Evolutionary conservation across 2,329 filamentous ascomycete genomes (phyloP), one percentile per base, ranked within the genome.

Genomic region (Microascus cirrosus): DNA sequence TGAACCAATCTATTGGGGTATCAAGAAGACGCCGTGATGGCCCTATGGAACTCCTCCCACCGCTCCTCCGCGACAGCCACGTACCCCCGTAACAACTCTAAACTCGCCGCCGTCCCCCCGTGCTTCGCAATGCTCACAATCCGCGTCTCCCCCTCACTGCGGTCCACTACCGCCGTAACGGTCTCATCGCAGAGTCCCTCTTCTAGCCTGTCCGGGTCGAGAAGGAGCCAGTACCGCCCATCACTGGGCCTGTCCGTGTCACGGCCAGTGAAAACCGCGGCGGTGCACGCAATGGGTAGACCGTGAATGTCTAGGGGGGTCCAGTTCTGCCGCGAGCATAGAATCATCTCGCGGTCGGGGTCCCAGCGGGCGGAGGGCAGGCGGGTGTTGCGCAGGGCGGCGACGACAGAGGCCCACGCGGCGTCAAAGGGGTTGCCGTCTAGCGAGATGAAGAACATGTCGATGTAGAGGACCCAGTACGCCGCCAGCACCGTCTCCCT

Each of bases 391-490:
- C 77, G 78, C 60, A 99, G 74, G 7, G 94, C 93, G 10, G 92
- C 89, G 24, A 96, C 71, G 0, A 95, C 79, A 13, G 90, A 85
- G 1, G 87, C 81, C 92, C 93, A 97, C 0, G 90, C 90, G 0
- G 90, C 89, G 67, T 99, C 93, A 63, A 97, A 92, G 1, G 90
- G 83, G 66, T 94, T 95, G 6, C 93, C 93, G 62, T 96, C 92
- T 55, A 96, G 84, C 0, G 90, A 95, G 63, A 99, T 86, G 73
- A 96, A 94, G 67, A 96, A 82, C n/a, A 96, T 79, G 68, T 97
- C 93, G 63, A 99, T 89, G 71, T 96, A 96, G 22, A 99, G 82
- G 11, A 89, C 86, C 94, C 93, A 99, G 71, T 95, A 97, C 0
- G 87, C 94, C 68, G 89, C 93, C 12, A 93, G 71, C n/a, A 68